Conservation (phyloP, 83 land plant species). For the Picea abies region DNA sequence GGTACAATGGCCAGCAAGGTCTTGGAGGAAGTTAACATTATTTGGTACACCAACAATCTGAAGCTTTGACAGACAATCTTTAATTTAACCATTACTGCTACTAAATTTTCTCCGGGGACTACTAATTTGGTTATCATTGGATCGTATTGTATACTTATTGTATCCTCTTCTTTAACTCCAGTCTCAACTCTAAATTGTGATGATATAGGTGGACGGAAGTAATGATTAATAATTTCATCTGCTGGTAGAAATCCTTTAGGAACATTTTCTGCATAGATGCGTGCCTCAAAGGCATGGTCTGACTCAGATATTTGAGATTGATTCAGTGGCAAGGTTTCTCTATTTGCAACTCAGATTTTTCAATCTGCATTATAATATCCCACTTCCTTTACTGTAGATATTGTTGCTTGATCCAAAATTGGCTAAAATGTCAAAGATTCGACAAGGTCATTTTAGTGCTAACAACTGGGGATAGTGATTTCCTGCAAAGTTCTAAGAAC, state of each 20-base stretch:
- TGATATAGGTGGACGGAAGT: conserved; percentile 48
- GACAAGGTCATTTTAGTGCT: too few species aligned
- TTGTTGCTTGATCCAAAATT: too few species aligned
- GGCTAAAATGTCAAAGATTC: too few species aligned
- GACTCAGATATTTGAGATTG: too few species aligned
- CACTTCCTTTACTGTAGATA: too few species aligned
- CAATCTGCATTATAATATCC: too few species aligned
- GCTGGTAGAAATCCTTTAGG: conserved; percentile 98
- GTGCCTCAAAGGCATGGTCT: conserved; percentile 99
- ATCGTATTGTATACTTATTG: conserved; percentile 92
- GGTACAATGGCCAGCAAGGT: conserved; percentile 77
- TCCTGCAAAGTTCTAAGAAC: too few species aligned
- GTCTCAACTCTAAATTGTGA: conserved; percentile 87
- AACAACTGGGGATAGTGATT: too few species aligned
- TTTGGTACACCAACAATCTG: conserved; percentile 98
- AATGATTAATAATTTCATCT: conserved; percentile 87
- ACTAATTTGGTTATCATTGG: conserved; percentile 99
- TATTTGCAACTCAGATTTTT: too few species aligned
- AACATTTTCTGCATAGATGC: conserved; percentile 99
- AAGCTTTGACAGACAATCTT: conserved; percentile 78
- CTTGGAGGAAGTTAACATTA: conserved; percentile 79
- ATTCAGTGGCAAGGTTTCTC: too few species aligned
- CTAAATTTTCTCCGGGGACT: conserved; percentile 87
- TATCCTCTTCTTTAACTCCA: conserved; percentile 91
- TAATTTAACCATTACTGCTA: conserved; percentile 78